Conservation (phyloP, 176 grass and related monocot species). For the Carex myosuroides region DNA sequence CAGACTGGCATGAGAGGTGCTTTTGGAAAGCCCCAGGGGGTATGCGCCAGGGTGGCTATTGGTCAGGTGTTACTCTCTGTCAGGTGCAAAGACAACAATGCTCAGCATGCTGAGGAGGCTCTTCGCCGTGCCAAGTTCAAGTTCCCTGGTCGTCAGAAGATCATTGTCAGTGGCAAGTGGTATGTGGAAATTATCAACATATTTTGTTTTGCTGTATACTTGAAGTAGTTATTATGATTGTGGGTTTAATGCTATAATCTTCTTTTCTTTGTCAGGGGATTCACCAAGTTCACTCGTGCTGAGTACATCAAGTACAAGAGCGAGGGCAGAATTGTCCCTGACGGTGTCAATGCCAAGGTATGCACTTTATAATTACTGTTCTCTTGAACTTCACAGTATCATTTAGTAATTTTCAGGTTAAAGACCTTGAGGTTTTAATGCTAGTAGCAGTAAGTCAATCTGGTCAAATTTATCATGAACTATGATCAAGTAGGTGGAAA, state of each 20-base stretch:
- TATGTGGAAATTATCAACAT: neutral
- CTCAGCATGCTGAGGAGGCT: conserved; percentile 43
- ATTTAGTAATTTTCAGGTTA: neutral
- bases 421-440: neutral
- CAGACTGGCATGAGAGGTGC: conserved; percentile 92
- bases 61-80: conserved; percentile 65
- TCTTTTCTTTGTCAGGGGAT: conserved; percentile 38
- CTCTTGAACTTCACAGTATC: neutral
- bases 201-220: neutral
- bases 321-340: conserved; percentile 46
- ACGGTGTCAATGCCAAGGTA: conserved; percentile 80
- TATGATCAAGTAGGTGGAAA: neutral
- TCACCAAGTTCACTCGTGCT: conserved; percentile 69
- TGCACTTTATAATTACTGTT: neutral
- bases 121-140: conserved; percentile 75
- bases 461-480: neutral
- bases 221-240: neutral
- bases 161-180: conserved; percentile 69
- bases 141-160: conserved; percentile 81
- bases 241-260: neutral
- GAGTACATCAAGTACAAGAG: conserved; percentile 75
- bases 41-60: conserved; percentile 55
- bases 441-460: neutral
- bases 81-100: conserved; percentile 56
- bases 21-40: conserved; percentile 66